A percentile compares a stretch with the other conserved stretches of the same genome.
Evolutionary conservation across 1,139 yeast genomes (phyloP).

Genomic region (Hansenula lynferdii): DNA sequence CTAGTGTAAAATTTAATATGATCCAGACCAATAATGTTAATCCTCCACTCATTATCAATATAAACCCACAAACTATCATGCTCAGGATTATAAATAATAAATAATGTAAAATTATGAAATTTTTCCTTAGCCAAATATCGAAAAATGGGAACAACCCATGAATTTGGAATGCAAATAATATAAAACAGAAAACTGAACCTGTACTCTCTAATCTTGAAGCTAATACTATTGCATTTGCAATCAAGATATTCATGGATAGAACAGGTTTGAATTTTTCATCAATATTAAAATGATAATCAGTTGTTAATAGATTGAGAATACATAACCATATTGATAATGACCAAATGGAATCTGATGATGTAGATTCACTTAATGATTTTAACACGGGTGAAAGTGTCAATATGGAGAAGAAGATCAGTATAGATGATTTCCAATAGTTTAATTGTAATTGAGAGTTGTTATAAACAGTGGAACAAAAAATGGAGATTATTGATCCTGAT

Average conservation of each 20-base stretch:
- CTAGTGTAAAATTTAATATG: slow-evolving; percentile 39
- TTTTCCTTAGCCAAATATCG: slow-evolving; percentile 51
- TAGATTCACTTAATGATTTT: slow-evolving; percentile 81
- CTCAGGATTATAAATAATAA: slow-evolving; percentile 11
- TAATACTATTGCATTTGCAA: slow-evolving; percentile 83
- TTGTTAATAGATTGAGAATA: slow-evolving; percentile 34
- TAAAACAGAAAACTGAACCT: slow-evolving; percentile 75
- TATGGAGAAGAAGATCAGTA: slow-evolving; percentile 63
- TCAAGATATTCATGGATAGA: slow-evolving; percentile 48
- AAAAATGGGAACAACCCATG: slow-evolving; percentile 72
- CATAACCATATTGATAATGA: slow-evolving; percentile 79
- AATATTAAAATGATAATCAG: slow-evolving; percentile 20
- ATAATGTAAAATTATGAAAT: slow-evolving; percentile 30
- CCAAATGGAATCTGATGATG: slow-evolving; percentile 96
- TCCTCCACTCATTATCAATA: slow-evolving; percentile 35
- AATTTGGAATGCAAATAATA: slow-evolving; percentile 64
- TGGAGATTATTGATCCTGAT: slow-evolving; percentile 22
- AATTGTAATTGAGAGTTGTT: slow-evolving; percentile 13
- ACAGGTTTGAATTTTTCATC: slow-evolving; percentile 24
- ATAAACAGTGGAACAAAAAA: slow-evolving; percentile 34
- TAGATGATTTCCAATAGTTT: slow-evolving; percentile 49
- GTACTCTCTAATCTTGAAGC: slow-evolving; percentile 80
- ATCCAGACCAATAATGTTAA: slow-evolving; percentile 46
- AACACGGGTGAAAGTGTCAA: slow-evolving; percentile 84
- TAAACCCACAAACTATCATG: slow-evolving; percentile 24